Evolutionary conservation across 306 rosid genomes (phyloP).

Genomic region (Aeschynomene evenia): DNA sequence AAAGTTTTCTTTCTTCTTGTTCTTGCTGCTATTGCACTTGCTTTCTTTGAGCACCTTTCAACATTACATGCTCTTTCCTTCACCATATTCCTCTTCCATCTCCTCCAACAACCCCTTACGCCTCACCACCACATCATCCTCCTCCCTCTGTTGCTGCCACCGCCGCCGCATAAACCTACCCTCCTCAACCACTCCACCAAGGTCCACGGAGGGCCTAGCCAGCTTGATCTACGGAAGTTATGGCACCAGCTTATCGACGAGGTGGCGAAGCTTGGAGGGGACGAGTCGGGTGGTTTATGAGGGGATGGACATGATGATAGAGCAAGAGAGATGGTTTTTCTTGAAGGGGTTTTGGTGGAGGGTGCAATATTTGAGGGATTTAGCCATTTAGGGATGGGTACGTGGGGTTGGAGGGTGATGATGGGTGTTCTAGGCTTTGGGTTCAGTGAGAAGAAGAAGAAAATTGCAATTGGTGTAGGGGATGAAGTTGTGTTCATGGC

Average conservation of each 20-base stretch:
- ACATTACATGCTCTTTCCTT: no score
- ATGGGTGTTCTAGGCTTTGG: conserved; percentile 8
- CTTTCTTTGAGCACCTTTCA: no score
- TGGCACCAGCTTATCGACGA: conserved; percentile 54
- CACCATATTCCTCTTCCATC: no score
- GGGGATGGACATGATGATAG: conserved; percentile 41
- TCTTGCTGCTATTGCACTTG: no score
- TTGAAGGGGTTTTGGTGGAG: conserved; percentile 7
- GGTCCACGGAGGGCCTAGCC: no score
- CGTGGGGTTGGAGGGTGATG: conserved; percentile 23
- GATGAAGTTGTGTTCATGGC: conserved; percentile 11
- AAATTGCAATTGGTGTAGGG: conserved; percentile 36
- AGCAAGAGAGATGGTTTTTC: conserved; percentile 41
- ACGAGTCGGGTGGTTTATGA: conserved; percentile 32
- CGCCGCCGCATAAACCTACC: no score
- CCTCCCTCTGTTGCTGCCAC: no score
- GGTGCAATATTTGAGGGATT: conserved; percentile 40
- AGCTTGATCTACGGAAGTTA: no score
- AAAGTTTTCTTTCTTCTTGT: no score
- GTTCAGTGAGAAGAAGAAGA: conserved; percentile 36
- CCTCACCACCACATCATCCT: no score
- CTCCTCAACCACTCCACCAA: no score
- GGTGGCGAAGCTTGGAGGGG: conserved; percentile 48
- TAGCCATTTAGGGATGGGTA: conserved; percentile 30
- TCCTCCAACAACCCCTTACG: no score